Base-by-base conservation (phyloP, 2,329 filamentous ascomycete genomes). In the Huntiella decipiens region DNA sequence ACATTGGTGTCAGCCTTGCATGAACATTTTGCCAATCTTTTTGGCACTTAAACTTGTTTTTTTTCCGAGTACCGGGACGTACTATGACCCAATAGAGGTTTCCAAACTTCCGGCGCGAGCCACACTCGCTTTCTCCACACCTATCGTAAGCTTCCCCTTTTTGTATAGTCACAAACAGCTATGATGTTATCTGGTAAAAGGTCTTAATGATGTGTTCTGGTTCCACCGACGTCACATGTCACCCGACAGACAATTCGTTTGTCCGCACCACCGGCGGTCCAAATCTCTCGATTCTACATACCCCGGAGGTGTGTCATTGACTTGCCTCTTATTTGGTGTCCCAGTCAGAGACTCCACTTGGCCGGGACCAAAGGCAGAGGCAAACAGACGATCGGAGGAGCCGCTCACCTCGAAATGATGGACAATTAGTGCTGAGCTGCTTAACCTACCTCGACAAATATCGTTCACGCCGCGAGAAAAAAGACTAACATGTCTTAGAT, bases 121-220 rank as follows among this genome's bases (percentile, higher is more conserved):
- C 7, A 28, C 7, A 28, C 22, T 28, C 22, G 22, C 22, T 28
- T 28, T 28, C 7, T 28, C 22, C 22, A 28, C 22, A 28, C 22
- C 22, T 28, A 28, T 28, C 22, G 22, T 8, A 28, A 28, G 22
- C 7, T 28, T 28, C 22, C 22, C 22, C 22, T 28, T 28, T 28
- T 28, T 6, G 4, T 28, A 28, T 28, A 28, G 22, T 8, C 22
- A 28, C 5, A 6, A 6, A 28, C 22, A 33, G 40, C 40, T 7
- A 34, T 43, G 40, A 43, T 43, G 40, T 32, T 33, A 11, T 43
- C 40, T 43, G 40, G 40, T 43, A 43, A 43, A 42, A 43, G 40
- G 40, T 43, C 40, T 43, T 32, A 43, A 42, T 13, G 34, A 34
- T 32, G 33, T 16, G 16, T 34, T 43, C 40, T 43, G 40, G 40